Conservation (phyloP, 1,284 basidiomycete genomes). For the Schizophyllum amplum region DNA sequence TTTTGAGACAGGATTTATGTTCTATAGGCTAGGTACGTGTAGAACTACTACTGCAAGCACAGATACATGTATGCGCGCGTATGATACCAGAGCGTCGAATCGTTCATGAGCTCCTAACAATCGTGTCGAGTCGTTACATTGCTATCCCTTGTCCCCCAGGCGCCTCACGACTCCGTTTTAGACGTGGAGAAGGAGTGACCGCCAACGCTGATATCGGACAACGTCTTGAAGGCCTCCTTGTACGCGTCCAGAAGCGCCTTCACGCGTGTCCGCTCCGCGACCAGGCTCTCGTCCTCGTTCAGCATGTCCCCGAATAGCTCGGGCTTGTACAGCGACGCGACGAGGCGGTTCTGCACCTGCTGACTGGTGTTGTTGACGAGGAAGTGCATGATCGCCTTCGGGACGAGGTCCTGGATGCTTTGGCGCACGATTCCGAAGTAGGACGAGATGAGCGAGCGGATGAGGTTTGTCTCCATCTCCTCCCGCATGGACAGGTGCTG, state of each 20-base stretch:
- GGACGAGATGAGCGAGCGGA: conserved; percentile 88
- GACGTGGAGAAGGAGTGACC: not conserved
- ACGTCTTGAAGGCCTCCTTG: conserved; percentile 90
- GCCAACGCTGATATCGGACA: conserved; percentile 64
- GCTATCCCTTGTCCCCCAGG: not conserved
- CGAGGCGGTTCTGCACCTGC: conserved; percentile 93
- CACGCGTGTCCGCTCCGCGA: conserved; percentile 87
- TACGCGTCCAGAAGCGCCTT: conserved; percentile 96
- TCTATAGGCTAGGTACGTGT: not conserved
- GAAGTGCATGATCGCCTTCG: conserved; percentile 95
- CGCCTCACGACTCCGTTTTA: not conserved
- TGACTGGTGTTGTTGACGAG: conserved; percentile 96
- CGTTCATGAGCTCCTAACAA: not conserved
- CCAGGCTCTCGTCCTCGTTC: conserved; percentile 93
- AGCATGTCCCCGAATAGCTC: conserved; percentile 87
- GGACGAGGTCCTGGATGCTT: conserved; percentile 94
- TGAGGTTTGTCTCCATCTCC: conserved; percentile 94
- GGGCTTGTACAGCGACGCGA: conserved; percentile 89
- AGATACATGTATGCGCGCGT: not conserved
- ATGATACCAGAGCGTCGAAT: not conserved
- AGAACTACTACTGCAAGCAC: not conserved
- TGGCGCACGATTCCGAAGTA: conserved; percentile 97
- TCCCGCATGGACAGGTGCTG: conserved; percentile 69
- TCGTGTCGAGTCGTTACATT: not conserved
- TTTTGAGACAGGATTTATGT: not conserved